Conservation (phyloP, 352 stramenopile species). For the Plasmopara halstedii region DNA sequence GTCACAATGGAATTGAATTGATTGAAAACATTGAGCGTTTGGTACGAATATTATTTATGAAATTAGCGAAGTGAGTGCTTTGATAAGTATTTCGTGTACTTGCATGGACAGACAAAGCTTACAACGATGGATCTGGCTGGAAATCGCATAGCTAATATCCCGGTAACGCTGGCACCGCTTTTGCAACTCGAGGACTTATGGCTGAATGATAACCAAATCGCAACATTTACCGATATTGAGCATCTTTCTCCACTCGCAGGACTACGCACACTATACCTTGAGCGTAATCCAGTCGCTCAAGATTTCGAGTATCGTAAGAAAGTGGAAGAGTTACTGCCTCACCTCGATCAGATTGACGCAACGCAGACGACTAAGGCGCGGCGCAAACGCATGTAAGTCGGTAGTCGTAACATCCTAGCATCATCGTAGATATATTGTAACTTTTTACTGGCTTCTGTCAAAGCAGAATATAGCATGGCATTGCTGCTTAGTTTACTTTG, state of each 20-base stretch:
- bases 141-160: slow-evolving; percentile 75
- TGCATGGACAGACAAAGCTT: slow-evolving; percentile 51
- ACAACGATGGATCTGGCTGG: slow-evolving; percentile 70
- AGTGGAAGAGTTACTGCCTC: slow-evolving; percentile 81
- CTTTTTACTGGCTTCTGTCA: too few relatives aligned
- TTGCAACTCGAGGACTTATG: slow-evolving; percentile 63
- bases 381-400: slow-evolving; percentile 21
- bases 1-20: slow-evolving; percentile 93
- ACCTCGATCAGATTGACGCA: slow-evolving; percentile 94
- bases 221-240: slow-evolving; percentile 54
- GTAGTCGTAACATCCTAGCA: background rate
- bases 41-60: slow-evolving; percentile 25
- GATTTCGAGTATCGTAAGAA: slow-evolving; percentile 95
- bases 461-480: too few relatives aligned
- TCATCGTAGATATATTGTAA: too few relatives aligned
- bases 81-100: too few relatives aligned
- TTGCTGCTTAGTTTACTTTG: too few relatives aligned
- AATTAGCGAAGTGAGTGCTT: too few relatives aligned
- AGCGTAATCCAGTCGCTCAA: slow-evolving; percentile 91
- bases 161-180: slow-evolving; percentile 30
- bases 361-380: slow-evolving; percentile 55
- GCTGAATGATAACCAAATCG: slow-evolving; percentile 66
- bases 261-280: slow-evolving; percentile 92
- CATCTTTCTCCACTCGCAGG: slow-evolving; percentile 62
- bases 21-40: slow-evolving; percentile 71